Percentiles rank a stretch among this genome's conserved stretches.
Evolutionary conservation across 495 filamentous ascomycete species (phyloP).

Genomic region (Melanomma pulvis-pyrius): DNA sequence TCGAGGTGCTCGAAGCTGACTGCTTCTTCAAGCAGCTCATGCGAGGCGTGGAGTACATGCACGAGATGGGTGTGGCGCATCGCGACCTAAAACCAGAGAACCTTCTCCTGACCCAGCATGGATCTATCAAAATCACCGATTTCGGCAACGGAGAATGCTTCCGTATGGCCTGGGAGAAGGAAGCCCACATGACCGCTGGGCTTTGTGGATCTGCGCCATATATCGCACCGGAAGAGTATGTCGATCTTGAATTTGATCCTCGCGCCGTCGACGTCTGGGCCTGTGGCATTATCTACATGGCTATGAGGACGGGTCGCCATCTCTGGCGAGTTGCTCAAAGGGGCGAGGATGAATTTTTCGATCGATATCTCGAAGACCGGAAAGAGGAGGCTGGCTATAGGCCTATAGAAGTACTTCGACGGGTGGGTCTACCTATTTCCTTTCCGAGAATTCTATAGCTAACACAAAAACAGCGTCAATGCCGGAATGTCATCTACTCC

Average conservation of each 20-base stretch:
- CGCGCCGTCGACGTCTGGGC: conserved; percentile 98
- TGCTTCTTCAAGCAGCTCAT: conserved; percentile 99
- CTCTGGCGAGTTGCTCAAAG: conserved; percentile 94
- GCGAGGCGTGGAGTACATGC: conserved; percentile 99
- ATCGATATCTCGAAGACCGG: conserved; percentile 86
- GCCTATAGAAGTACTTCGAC: conserved; percentile 92
- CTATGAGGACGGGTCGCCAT: conserved; percentile 95
- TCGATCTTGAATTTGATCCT: conserved; percentile 93
- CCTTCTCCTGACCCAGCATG: conserved; percentile 87
- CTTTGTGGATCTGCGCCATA: conserved; percentile 96
- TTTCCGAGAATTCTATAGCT: conserved; percentile 36
- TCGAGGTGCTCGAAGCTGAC: conserved; percentile 92
- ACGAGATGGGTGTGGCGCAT: conserved; percentile 99
- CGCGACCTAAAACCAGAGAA: conserved; percentile 98
- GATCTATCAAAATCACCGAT: conserved; percentile 97
- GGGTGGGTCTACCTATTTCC: conserved; percentile 63
- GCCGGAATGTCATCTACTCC: conserved; percentile 97
- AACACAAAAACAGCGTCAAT: conserved; percentile 72
- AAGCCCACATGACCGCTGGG: conserved; percentile 96
- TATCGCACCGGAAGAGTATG: conserved; percentile 96
- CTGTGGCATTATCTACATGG: conserved; percentile 99
- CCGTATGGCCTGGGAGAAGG: conserved; percentile 98
- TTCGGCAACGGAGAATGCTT: conserved; percentile 99
- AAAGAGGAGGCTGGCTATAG: conserved; percentile 93
- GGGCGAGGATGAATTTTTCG: conserved; percentile 96